These are phyloP conservation scores for Salisapilia sapeloensis DNA, from an alignment of 352 stramenopile species.

Conservation along the genomic window DNA sequence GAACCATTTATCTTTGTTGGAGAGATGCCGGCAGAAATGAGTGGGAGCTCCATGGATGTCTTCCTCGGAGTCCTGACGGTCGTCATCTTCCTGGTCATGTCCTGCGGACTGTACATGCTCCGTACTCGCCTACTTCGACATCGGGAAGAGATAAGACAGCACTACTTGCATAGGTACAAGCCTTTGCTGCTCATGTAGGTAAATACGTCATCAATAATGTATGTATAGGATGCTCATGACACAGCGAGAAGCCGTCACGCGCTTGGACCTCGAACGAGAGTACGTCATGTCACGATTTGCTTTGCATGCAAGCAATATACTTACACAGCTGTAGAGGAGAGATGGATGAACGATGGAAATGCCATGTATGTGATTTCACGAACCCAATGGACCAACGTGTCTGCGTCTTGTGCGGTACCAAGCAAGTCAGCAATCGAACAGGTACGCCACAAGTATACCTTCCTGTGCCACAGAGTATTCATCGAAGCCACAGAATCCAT, in stretches of 20 bases:
- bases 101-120: constrained; percentile 46
- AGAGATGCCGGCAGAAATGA: no score
- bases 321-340: constrained; percentile 11
- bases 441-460: no score
- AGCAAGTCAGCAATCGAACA: constrained; percentile 20
- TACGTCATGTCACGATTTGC: constrained; percentile 5
- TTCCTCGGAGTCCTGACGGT: constrained; percentile 50
- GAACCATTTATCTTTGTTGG: no score
- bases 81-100: constrained; percentile 46
- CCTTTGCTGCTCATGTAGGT: constrained; percentile 1
- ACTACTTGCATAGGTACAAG: constrained; percentile 22
- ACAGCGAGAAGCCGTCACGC: constrained; percentile 40
- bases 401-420: constrained; percentile 58
- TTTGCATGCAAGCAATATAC: not conserved
- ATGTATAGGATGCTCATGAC: constrained; percentile 21
- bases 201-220: constrained; percentile 1
- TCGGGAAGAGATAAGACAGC: constrained; percentile 12
- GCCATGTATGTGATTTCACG: constrained; percentile 60
- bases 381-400: constrained; percentile 40
- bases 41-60: constrained; percentile 54
- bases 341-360: constrained; percentile 57
- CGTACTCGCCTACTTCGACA: constrained; percentile 20
- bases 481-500: not conserved
- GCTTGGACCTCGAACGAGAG: constrained; percentile 58
- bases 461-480: no score